Conservation (phyloP, 2,329 filamentous ascomycete genomes). For the Tolypocladium album region DNA sequence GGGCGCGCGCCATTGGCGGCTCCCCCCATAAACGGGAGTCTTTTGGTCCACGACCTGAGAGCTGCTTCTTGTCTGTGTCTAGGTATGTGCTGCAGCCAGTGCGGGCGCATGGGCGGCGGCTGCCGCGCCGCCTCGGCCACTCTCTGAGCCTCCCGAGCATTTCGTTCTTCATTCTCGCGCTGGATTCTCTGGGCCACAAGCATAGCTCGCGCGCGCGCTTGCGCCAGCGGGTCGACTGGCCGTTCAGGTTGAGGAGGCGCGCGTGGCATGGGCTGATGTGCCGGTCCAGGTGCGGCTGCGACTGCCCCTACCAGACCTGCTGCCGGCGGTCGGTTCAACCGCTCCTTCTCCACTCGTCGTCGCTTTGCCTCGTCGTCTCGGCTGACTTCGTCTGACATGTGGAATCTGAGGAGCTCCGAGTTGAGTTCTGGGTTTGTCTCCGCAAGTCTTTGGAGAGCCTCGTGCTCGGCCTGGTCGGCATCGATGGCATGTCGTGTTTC, state of each 20-base stretch:
- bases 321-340: not conserved
- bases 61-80: not conserved
- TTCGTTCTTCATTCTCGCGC: not conserved
- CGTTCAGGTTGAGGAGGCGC: not conserved
- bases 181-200: not conserved
- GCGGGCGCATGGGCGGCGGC: not conserved
- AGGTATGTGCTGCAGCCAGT: not conserved
- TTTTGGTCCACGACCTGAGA: not conserved
- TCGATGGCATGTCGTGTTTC: slow-evolving; percentile 53
- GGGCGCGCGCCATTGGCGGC: not conserved
- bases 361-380: slow-evolving; percentile 24
- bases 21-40: not conserved
- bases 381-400: slow-evolving; percentile 42
- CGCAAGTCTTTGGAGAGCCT: slow-evolving; percentile 42
- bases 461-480: slow-evolving; percentile 49
- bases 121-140: not conserved
- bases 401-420: slow-evolving; percentile 45
- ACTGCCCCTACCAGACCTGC: not conserved
- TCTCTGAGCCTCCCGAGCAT: not conserved
- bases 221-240: not conserved
- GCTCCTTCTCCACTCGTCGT: not conserved
- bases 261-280: not conserved
- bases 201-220: not conserved
- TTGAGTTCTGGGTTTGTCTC: slow-evolving; percentile 51
- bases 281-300: not conserved